Conservation (phyloP, 192 early-diverging fungal species). For the Umbelopsis sp. region DNA sequence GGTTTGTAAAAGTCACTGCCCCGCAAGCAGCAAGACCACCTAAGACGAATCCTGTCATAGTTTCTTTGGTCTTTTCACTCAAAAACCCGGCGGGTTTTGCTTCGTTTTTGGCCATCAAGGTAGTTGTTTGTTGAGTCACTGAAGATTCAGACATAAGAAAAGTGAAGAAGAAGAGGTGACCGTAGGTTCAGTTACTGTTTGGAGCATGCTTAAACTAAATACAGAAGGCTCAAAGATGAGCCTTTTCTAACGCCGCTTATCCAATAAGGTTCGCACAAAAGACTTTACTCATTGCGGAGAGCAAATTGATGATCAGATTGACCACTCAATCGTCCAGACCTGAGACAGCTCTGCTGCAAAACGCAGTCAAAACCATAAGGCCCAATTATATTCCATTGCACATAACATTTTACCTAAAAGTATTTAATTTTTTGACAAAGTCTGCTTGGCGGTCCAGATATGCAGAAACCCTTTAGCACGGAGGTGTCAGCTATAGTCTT, state of each 20-base stretch:
- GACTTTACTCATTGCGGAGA: neutral
- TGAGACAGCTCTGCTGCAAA: neutral
- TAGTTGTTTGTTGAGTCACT: neutral
- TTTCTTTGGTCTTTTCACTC: conserved; percentile 30
- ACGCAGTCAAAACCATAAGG: neutral
- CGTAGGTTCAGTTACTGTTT: neutral
- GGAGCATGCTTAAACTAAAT: neutral
- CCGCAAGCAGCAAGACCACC: conserved; percentile 87
- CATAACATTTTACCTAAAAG: neutral
- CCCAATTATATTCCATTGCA: neutral
- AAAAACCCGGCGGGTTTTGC: neutral
- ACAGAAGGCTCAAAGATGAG: conserved; percentile 1
- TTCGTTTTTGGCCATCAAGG: neutral
- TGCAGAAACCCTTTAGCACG: neutral
- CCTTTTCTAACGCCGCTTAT: conserved; percentile 4
- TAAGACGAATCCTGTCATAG: conserved; percentile 64
- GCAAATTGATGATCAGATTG: conserved; percentile 4
- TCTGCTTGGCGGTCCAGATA: too few species aligned
- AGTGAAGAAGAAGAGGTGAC: neutral
- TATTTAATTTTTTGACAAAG: too few species aligned
- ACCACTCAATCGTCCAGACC: too few species aligned
- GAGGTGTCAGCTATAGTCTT: neutral
- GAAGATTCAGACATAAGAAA: conserved; percentile 17
- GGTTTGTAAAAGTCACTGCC: conserved; percentile 96
- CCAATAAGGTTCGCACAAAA: neutral